phyloP scores from a whole-genome alignment of 2,329 filamentous ascomycete genomes.

The Paramyrothecium sp. region DNA sequence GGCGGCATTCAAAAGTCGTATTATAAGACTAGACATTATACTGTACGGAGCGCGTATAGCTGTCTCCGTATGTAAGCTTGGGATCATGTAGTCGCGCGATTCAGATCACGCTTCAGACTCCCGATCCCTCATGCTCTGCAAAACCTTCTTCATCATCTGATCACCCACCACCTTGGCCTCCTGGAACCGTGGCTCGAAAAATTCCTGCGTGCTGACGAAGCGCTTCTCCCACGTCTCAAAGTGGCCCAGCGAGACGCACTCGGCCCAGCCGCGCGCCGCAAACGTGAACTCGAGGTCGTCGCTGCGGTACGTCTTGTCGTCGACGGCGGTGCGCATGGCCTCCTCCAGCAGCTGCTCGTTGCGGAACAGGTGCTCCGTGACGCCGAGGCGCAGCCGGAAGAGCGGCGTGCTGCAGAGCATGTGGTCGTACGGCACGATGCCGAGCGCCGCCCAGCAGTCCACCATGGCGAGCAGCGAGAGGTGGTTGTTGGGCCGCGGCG shows the following conservation, averaged over 20 bases:
- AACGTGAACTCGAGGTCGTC: constrained; percentile 98
- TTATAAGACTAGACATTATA: too few relatives aligned
- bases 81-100: too few relatives aligned
- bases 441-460: constrained; percentile 94
- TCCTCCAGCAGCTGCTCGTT: constrained; percentile 79
- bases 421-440: constrained; percentile 95
- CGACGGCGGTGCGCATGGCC: constrained; percentile 79
- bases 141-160: constrained; percentile 94
- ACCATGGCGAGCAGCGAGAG: constrained; percentile 93
- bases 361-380: constrained; percentile 95
- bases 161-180: constrained; percentile 88
- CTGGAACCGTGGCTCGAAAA: constrained; percentile 86
- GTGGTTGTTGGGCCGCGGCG: constrained; percentile 80
- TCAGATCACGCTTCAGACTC: constrained; percentile 7
- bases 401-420: constrained; percentile 99
- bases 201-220: constrained; percentile 85
- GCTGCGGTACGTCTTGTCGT: constrained; percentile 88
- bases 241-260: constrained; percentile 86
- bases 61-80: too few relatives aligned
- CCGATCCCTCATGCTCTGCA: constrained; percentile 67
- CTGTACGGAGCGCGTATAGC: too few relatives aligned
- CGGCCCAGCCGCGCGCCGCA: constrained; percentile 92
- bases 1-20: too few relatives aligned
- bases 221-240: constrained; percentile 92
- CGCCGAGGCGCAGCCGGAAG: constrained; percentile 93